These are phyloP conservation scores for Picea mariana DNA, from an alignment of 83 land plant genomes.

Conservation along the genomic window DNA sequence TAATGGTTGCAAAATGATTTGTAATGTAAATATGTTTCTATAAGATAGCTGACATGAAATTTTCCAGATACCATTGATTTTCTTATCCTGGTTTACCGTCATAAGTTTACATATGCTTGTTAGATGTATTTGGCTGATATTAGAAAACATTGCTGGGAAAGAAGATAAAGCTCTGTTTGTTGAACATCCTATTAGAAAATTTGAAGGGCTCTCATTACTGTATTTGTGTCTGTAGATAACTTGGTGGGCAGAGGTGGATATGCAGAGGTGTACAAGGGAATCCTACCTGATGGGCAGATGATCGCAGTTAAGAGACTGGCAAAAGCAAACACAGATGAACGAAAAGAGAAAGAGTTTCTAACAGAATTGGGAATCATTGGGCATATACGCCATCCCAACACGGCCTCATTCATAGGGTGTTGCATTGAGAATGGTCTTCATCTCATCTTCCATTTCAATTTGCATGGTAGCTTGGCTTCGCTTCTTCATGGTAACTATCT, in stretches of 20 bases:
- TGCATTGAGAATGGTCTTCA: slow-evolving; percentile 81
- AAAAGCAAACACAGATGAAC: slow-evolving; percentile 55
- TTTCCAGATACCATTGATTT: not conserved
- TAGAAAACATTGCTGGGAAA: not conserved
- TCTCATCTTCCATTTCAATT: slow-evolving; percentile 73
- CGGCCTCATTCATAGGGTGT: slow-evolving; percentile 62
- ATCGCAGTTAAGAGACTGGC: slow-evolving; percentile 77
- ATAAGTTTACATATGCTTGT: not conserved
- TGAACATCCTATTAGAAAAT: not conserved
- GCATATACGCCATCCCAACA: slow-evolving; percentile 78
- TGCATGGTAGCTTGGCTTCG: slow-evolving; percentile 70
- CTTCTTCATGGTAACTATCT: slow-evolving; percentile 69
- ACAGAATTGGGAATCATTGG: slow-evolving; percentile 83
- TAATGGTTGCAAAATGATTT: slow-evolving; percentile 4
- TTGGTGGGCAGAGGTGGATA: slow-evolving; percentile 87
- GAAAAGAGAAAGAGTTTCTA: slow-evolving; percentile 76
- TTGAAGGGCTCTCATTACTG: slow-evolving; percentile 2
- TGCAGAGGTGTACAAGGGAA: slow-evolving; percentile 87
- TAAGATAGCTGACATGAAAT: not conserved
- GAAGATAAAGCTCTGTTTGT: not conserved
- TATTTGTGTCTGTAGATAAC: slow-evolving; percentile 51
- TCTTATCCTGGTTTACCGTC: not conserved
- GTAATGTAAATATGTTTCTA: not conserved
- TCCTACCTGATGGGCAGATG: slow-evolving; percentile 46
- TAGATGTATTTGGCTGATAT: not conserved